Evolutionary conservation across 208 protist genomes (phyloP).

Genomic region (Leishmania gerbilli): DNA sequence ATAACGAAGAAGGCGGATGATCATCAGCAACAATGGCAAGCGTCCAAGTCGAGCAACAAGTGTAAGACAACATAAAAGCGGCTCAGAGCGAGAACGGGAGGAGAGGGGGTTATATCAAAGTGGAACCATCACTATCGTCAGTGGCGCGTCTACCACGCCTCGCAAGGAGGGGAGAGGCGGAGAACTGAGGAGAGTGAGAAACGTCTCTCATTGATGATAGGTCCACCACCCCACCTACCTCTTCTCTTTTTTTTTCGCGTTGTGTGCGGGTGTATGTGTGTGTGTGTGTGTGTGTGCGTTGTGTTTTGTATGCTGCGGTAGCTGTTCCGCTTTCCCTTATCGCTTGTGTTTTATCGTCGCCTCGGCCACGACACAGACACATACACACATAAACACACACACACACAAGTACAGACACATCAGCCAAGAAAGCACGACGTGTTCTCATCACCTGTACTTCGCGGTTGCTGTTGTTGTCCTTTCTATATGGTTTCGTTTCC

Average conservation of each 20-base stretch:
- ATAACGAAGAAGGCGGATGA: background rate
- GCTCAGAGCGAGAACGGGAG: background rate
- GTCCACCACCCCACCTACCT: background rate
- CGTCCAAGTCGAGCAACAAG: background rate
- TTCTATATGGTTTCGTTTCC: too few species aligned
- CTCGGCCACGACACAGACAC: background rate
- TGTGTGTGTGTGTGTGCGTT: too few species aligned
- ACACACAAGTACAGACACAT: background rate
- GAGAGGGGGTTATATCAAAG: background rate
- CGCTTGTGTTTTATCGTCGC: background rate
- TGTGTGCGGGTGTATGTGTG: too few species aligned
- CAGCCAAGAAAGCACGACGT: background rate
- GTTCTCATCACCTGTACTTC: background rate
- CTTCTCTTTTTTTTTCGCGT: too few species aligned
- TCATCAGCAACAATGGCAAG: background rate
- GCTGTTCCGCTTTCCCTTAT: background rate
- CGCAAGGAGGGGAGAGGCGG: background rate
- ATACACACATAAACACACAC: background rate
- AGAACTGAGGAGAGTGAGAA: background rate
- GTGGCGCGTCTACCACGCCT: background rate
- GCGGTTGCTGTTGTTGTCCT: background rate
- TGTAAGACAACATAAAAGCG: too few species aligned
- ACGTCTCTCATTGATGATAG: background rate
- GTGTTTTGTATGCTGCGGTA: background rate
- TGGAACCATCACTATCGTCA: background rate